These are phyloP conservation scores for Spathaspora sp. DNA, from an alignment of 1,139 yeast species.

Conservation along the genomic window DNA sequence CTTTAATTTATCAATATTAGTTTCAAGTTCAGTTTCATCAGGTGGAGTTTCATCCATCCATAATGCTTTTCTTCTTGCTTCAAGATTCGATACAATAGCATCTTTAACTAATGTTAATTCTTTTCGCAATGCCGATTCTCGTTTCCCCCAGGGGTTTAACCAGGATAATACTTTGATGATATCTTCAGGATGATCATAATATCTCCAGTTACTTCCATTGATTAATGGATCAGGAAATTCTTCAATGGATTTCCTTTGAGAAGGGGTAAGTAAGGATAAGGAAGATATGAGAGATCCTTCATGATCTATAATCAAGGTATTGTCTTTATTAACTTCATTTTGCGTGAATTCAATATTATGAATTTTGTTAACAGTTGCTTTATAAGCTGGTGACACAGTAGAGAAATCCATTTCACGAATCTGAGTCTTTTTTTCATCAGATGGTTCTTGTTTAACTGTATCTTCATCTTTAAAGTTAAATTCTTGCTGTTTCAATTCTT, in stretches of 20 bases:
- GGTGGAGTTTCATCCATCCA: slow-evolving; percentile 36
- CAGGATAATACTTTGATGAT: slow-evolving; percentile 58
- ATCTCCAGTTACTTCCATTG: slow-evolving; percentile 64
- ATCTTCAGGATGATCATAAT: slow-evolving; percentile 61
- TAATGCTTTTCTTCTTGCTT: slow-evolving; percentile 56
- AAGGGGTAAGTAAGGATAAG: slow-evolving; percentile 33
- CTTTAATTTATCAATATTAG: slow-evolving; percentile 32
- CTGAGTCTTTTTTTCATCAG: slow-evolving; percentile 8
- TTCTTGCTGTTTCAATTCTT: slow-evolving; percentile 2
- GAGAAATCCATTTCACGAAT: slow-evolving; percentile 19
- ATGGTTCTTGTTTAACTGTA: neutral
- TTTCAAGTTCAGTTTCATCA: slow-evolving; percentile 41
- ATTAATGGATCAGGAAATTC: slow-evolving; percentile 60
- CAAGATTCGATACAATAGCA: slow-evolving; percentile 55
- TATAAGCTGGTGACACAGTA: slow-evolving; percentile 19
- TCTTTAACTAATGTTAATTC: slow-evolving; percentile 59
- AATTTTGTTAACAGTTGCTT: slow-evolving; percentile 17
- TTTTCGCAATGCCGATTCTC: slow-evolving; percentile 68
- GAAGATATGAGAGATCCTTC: slow-evolving; percentile 42
- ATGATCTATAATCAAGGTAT: slow-evolving; percentile 31
- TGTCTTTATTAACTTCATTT: slow-evolving; percentile 16
- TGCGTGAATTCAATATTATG: slow-evolving; percentile 20
- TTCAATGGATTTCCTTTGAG: slow-evolving; percentile 67
- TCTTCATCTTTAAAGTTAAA: slow-evolving; percentile 2
- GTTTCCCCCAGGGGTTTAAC: slow-evolving; percentile 73